These are phyloP conservation scores for Fusarium secorum DNA, from an alignment of 2,329 filamentous ascomycete species.

Conservation along the genomic window DNA sequence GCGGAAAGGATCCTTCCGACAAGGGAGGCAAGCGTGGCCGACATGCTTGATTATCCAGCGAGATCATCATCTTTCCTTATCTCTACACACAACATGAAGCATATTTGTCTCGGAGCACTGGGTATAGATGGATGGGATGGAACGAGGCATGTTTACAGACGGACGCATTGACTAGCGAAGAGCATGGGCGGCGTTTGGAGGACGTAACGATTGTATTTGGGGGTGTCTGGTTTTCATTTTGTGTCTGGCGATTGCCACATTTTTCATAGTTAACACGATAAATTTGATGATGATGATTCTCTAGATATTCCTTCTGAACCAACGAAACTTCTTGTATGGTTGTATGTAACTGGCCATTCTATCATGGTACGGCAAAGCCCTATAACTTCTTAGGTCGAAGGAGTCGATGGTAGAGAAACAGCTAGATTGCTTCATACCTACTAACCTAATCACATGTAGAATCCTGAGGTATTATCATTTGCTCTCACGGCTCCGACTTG, in stretches of 20 bases:
- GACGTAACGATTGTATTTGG: slow-evolving; percentile 44
- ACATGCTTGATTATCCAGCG: slow-evolving; percentile 48
- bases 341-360: neutral
- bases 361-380: neutral
- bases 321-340: neutral
- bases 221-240: slow-evolving; percentile 36
- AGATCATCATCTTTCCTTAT: slow-evolving; percentile 2
- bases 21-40: slow-evolving; percentile 59
- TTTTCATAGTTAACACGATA: slow-evolving; percentile 32
- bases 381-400: neutral
- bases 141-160: slow-evolving; percentile 45
- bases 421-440: neutral
- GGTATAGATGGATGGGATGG: slow-evolving; percentile 42
- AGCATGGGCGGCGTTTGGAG: slow-evolving; percentile 51
- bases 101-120: slow-evolving; percentile 33
- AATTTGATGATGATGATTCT: slow-evolving; percentile 13
- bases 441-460: neutral
- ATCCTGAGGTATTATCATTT: neutral
- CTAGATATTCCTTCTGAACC: neutral
- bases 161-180: slow-evolving; percentile 48
- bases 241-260: slow-evolving; percentile 25
- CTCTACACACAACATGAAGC: slow-evolving; percentile 9
- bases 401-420: neutral
- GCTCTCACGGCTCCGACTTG: neutral
- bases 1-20: slow-evolving; percentile 67